Evolutionary conservation across 192 early-diverging fungal species (phyloP).

Genomic region (Diversispora epigaea): DNA sequence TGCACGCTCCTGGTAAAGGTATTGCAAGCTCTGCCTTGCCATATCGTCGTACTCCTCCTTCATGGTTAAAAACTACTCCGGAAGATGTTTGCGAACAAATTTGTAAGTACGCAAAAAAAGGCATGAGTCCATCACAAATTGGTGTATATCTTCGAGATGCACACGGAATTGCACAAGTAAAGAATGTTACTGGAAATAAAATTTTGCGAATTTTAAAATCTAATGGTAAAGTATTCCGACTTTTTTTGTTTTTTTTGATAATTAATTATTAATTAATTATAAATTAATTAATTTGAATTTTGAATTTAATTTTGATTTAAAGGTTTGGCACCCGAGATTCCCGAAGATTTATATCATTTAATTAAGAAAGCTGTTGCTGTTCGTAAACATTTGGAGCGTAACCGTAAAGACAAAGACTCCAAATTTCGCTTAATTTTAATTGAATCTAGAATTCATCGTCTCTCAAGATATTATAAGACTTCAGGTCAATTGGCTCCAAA

Average conservation of each 20-base stretch:
- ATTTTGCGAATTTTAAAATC: constrained; percentile 97
- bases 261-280: neutral
- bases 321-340: constrained; percentile 86
- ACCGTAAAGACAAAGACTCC: constrained; percentile 98
- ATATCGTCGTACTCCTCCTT: constrained; percentile 95
- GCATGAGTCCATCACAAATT: constrained; percentile 97
- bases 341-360: constrained; percentile 98
- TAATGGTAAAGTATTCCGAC: constrained; percentile 63
- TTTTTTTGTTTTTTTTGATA: neutral
- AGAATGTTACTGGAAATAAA: constrained; percentile 98
- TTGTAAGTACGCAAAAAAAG: constrained; percentile 99
- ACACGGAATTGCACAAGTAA: constrained; percentile 97
- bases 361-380: constrained; percentile 99
- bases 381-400: constrained; percentile 98
- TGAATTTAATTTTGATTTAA: too few species aligned
- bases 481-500: constrained; percentile 92
- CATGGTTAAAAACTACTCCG: constrained; percentile 97
- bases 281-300: neutral
- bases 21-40: constrained; percentile 86
- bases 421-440: constrained; percentile 99
- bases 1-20: constrained; percentile 99
- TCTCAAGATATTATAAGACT: constrained; percentile 99
- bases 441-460: constrained; percentile 97
- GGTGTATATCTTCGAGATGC: constrained; percentile 96
- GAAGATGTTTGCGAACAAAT: constrained; percentile 98